Conservation (phyloP, 352 stramenopile genomes). For the Detonula confervacea region DNA sequence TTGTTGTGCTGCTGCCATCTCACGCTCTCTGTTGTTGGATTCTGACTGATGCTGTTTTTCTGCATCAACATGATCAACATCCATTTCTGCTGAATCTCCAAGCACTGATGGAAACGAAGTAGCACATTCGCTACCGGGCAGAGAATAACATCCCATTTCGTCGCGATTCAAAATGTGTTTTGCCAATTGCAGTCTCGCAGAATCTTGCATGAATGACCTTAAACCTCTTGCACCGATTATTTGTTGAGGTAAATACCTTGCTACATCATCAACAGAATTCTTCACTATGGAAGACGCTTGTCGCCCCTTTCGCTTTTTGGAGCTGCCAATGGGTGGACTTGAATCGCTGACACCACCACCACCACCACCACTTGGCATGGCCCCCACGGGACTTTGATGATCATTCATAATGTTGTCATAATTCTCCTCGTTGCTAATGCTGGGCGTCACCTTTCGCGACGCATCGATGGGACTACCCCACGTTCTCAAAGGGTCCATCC, state of each 20-base stretch:
- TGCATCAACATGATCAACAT: neutral
- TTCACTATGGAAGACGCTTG: neutral
- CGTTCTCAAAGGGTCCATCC: no score
- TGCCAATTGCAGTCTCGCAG: conserved; percentile 17
- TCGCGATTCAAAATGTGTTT: conserved; percentile 32
- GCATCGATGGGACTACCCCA: neutral
- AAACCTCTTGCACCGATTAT: neutral
- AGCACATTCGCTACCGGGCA: neutral
- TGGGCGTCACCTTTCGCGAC: conserved; percentile 19
- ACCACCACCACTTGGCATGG: no score
- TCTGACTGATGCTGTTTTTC: conserved; percentile 5
- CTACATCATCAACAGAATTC: neutral
- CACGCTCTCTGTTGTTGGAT: neutral
- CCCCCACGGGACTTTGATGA: neutral
- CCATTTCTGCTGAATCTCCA: neutral
- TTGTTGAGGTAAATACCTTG: neutral
- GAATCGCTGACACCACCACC: no score
- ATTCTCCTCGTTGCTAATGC: conserved; percentile 1
- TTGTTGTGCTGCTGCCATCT: neutral
- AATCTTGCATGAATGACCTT: neutral
- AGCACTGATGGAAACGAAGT: neutral
- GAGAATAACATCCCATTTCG: conserved; percentile 45
- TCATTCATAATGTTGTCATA: no score
- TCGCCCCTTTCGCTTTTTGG: neutral
- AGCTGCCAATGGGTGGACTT: no score